Base-by-base conservation (phyloP, 345 rosid species). In the Brassica cretica region DNA sequence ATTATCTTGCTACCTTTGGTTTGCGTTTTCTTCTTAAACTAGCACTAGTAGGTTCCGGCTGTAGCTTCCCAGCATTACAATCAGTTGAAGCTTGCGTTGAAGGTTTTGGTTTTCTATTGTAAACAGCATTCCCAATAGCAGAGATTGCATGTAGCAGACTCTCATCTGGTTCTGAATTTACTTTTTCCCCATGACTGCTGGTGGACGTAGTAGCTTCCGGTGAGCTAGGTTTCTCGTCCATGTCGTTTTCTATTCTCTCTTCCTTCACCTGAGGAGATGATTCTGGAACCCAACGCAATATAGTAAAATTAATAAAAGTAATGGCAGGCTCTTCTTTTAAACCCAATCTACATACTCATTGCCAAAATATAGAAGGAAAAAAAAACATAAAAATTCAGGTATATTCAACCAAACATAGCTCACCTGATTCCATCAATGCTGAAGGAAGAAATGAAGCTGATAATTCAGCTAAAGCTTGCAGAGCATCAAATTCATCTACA, bases 381-480 rank as follows among this genome's bases (percentile, higher is more conserved):
- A 32, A 69, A 61, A 63, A 16, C 51, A n/a, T 21, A 37, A 53
- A 58, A 58, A 2, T 32, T 32, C 35, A 27, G 30, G 30, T 27
- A 27, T 27, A 27, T 27, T 27, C 30, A 27, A 27, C 30, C 30
- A 16, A 49, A 35, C 14, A 66, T 60, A 14, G 72, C 83, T 71
- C 67, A 88, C 96, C 98, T 70, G 98, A 88, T 72, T 88, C 95
- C 83, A 89, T 76, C 64, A 84, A 59, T 33, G 93, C 74, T 72
- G 71, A 76, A 39, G 89, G 87, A 79, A 80, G 83, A 82, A 83
- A 80, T 82, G 86, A 81, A 39, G 82, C 80, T 63, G 94, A 93
- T 84, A 96, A 72, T 80, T 91, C 89, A 56, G 94, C 96, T 83
- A 91, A 80, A 18, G 93, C 88, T 78, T 92, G 89, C 58, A 94